Evolutionary conservation across 192 early-diverging fungal genomes (phyloP).

Genomic region (Backusella macrospora): DNA sequence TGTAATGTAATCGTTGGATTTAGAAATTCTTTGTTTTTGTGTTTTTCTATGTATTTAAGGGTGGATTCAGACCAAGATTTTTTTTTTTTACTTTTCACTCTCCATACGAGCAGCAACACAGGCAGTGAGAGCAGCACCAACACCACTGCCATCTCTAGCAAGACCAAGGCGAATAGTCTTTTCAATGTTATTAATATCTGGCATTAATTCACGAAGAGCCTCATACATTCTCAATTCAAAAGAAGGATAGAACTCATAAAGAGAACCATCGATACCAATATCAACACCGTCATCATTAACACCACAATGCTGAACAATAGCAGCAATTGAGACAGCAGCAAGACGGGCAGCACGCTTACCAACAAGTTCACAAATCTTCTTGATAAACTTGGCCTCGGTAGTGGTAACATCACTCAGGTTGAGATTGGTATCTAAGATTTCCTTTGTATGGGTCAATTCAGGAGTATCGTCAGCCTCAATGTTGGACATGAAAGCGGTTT

Average conservation of each 20-base stretch:
- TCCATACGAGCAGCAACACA: constrained; percentile 37
- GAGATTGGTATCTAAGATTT: constrained; percentile 75
- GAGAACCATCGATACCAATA: constrained; percentile 71
- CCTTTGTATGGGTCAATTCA: constrained; percentile 63
- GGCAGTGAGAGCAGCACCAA: constrained; percentile 42
- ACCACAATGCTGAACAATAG: constrained; percentile 67
- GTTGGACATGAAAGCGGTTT: constrained; percentile 76
- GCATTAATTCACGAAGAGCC: constrained; percentile 72
- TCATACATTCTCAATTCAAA: constrained; percentile 73
- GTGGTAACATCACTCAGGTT: constrained; percentile 63
- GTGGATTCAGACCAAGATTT: not conserved
- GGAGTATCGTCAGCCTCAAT: constrained; percentile 72
- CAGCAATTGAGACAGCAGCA: constrained; percentile 69
- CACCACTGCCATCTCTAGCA: constrained; percentile 45
- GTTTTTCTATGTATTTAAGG: not conserved
- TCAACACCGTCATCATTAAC: constrained; percentile 53
- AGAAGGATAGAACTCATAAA: constrained; percentile 65
- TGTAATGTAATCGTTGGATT: not conserved
- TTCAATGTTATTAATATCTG: constrained; percentile 32
- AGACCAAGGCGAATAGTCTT: constrained; percentile 32
- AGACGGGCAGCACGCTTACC: constrained; percentile 88
- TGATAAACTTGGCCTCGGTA: constrained; percentile 80
- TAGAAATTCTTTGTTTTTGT: not conserved
- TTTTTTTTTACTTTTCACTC: not conserved
- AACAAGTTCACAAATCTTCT: constrained; percentile 80